Evolutionary conservation across 768 basidiomycete genomes (phyloP), one percentile per base, ranked within the genome.

Genomic region (Boletus pseudo-olivaceus): DNA sequence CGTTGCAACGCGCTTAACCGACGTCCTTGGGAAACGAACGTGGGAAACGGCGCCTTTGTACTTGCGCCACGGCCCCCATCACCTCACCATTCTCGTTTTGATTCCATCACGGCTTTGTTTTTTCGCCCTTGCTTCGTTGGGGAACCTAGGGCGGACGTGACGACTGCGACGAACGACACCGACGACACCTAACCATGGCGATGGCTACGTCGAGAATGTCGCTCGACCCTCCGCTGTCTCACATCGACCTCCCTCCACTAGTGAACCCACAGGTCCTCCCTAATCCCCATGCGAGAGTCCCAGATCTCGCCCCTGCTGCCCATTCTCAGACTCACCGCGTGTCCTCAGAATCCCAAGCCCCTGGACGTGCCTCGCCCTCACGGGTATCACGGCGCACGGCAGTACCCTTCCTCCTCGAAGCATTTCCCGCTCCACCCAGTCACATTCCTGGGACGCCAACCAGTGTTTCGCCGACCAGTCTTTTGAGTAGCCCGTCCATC

Each of bases 351-450:
- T 65, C 65, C 5, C 61, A 65, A 38, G 7, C 58, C 2, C 54
- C 52, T 9, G 66, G 64, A 14, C 65, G 65, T 43, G 57, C 66
- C 17, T 67, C 67, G 1, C 65, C 67, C 5, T 45, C 65, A 8
- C 62, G 70, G 19, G 42, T 68, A 53, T 54, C 67, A n/a, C 72
- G 68, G 7, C 71, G 67, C 41, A 66, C 64, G 2, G 63, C 63
- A 1, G 66, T 67, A 1, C 75, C 75, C 14, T 70, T 64, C 48
- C 69, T 68, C 20, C 73, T 71, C 41, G 73, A 71, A 48, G 67
- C 75, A 5, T 76, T 73, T 20, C 72, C 75, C 11, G 61, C 60
- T 2, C 73, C 69, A 3, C 76, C 68, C 3, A 69, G 72, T 45
- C 69, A 68, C 45, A 70, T 66, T 27, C 70, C 65, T 27, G 68